Base-by-base conservation (phyloP, 176 grass and related monocot species). In the Oryza meyeriana region DNA sequence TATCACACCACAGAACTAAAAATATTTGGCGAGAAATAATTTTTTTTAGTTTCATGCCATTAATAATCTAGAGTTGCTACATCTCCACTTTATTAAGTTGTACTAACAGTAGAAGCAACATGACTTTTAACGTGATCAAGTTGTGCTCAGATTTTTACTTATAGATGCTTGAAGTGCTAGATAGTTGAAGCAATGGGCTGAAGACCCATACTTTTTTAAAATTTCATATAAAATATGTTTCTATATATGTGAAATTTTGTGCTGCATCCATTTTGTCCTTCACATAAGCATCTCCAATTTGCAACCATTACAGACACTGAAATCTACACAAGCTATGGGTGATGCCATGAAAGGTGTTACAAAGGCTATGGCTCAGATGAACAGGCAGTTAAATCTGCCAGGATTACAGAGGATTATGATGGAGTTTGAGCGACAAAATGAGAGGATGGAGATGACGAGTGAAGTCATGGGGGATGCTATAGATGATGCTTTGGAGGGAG, bases 321-420 rank as follows among this genome's bases (percentile, higher is more conserved):
- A 94, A 84, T 94, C 92, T 36, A 94, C 88, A 22, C 92, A 94
- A 88, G 89, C 88, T 10, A 94, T 94, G 88, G 92, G 88, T 61
- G 92, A 94, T 62, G 92, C 92, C 20, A 94, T 94, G 92, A 94
- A 94, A 69, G 92, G 92, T 2, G 92, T 94, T 81, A 94, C 92
- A 31, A 94, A 91, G 77, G 92, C 92, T 25, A 94, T 94, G 92
- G 81, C 61, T 33, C 86, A 94, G 89, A 94, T 94, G 92, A 94
- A 94, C 39, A 85, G 92, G 11, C 92, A 89, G 61, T 74, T 94
- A 85, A 94, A 94, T 81, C 71, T 94, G 11, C 88, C 92, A 29
- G 89, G 66, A 17, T 61, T 94, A 38, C 92, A 94, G 66, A 90
- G 45, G 76, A 94, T 94, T 72, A 91, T 94, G 92, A 86, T 84